Percentiles rank a stretch among this genome's conserved stretches.
Conservation (phyloP, 2,329 filamentous ascomycete genomes). For the Beauveria sp. region DNA sequence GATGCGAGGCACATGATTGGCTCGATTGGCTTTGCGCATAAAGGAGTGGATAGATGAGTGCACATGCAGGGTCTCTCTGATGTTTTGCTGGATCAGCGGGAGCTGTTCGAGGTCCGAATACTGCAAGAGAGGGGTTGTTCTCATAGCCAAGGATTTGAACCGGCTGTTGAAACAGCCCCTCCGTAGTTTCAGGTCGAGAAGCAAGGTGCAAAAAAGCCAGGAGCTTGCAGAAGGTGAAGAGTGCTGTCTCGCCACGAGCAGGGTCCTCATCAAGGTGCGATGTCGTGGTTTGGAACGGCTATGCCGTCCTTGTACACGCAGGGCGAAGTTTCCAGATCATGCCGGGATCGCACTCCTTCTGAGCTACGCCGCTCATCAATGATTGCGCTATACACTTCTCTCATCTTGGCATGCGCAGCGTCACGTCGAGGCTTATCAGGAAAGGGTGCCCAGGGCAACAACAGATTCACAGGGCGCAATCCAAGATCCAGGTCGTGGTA, state of each 20-base stretch:
- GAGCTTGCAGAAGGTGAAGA: slow-evolving; percentile 69
- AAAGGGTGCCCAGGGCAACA: slow-evolving; percentile 70
- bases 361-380: slow-evolving; percentile 53
- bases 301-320: slow-evolving; percentile 69
- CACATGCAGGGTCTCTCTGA: slow-evolving; percentile 65
- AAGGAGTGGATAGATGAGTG: slow-evolving; percentile 68
- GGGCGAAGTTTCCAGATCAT: slow-evolving; percentile 75
- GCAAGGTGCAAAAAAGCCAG: slow-evolving; percentile 73
- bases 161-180: slow-evolving; percentile 65
- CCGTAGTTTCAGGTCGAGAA: slow-evolving; percentile 58
- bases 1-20: slow-evolving; percentile 50
- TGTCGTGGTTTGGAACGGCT: slow-evolving; percentile 62
- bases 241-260: slow-evolving; percentile 80
- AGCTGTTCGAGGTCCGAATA: neutral
- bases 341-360: slow-evolving; percentile 30
- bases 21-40: slow-evolving; percentile 63
- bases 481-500: slow-evolving; percentile 72
- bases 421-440: slow-evolving; percentile 70
- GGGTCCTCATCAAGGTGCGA: slow-evolving; percentile 79
- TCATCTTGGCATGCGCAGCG: slow-evolving; percentile 62
- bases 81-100: slow-evolving; percentile 25
- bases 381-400: slow-evolving; percentile 62
- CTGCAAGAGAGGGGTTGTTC: neutral
- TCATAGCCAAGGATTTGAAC: slow-evolving; percentile 40
- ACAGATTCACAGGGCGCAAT: slow-evolving; percentile 75